Percentiles rank a stretch among this genome's conserved stretches.
These are phyloP conservation scores for Psilocybe cubensis DNA, from an alignment of 768 basidiomycete species.

Conservation along the genomic window DNA sequence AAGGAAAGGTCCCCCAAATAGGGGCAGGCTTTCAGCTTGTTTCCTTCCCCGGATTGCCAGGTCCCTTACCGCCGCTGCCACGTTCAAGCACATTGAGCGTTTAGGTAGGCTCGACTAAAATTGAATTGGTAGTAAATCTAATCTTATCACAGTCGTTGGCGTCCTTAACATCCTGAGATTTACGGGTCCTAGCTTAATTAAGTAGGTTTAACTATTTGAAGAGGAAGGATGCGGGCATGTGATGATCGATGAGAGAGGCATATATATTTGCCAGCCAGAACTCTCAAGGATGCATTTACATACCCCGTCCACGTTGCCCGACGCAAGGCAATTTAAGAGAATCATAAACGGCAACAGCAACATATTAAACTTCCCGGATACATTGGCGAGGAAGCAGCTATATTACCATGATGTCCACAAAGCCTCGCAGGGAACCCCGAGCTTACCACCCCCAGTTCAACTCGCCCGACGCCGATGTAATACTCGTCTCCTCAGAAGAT, in stretches of 20 bases:
- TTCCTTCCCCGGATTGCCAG: too few relatives aligned
- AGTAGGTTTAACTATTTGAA: constrained; percentile 2
- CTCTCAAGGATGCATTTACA: too few relatives aligned
- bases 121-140: background rate
- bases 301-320: constrained; percentile 16
- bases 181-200: background rate
- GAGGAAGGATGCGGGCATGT: constrained; percentile 1
- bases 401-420: constrained; percentile 22
- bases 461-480: constrained; percentile 37
- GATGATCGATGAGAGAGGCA: background rate
- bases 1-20: background rate
- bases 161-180: background rate
- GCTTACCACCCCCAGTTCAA: constrained; percentile 36
- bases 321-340: constrained; percentile 16
- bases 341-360: constrained; percentile 2
- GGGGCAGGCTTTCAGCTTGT: background rate
- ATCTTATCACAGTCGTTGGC: background rate
- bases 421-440: constrained; percentile 13
- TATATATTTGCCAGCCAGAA: constrained; percentile 4
- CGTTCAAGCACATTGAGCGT: background rate
- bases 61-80: too few relatives aligned
- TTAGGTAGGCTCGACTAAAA: background rate
- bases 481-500: constrained; percentile 45
- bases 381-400: background rate
- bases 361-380: constrained; percentile 1